A percentile compares a stretch with the other conserved stretches of the same genome.
phyloP scores from a whole-genome alignment of 768 basidiomycete species.

The Tylopilus intermedius region DNA sequence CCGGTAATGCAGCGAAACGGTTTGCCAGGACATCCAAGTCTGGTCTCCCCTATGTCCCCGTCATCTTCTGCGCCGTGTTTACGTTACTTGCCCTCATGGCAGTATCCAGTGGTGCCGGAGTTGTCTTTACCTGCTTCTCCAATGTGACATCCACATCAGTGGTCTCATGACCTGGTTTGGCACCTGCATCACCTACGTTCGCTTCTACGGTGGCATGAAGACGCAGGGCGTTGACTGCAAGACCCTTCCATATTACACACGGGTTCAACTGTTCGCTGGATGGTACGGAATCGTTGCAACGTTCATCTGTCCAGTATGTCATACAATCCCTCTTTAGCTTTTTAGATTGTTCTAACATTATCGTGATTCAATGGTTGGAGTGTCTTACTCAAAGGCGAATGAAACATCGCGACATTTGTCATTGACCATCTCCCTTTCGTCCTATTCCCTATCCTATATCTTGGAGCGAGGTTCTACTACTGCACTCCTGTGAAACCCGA shows the following conservation, averaged over 20 bases:
- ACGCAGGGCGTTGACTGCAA: conserved; percentile 72
- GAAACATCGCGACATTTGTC: conserved; percentile 65
- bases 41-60: conserved; percentile 74
- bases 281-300: conserved; percentile 40
- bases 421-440: conserved; percentile 73
- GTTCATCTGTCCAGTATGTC: conserved; percentile 59
- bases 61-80: conserved; percentile 67
- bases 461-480: conserved; percentile 49
- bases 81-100: conserved; percentile 80
- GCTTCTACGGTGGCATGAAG: conserved; percentile 81
- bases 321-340: neutral
- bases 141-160: conserved; percentile 66
- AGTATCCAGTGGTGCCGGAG: conserved; percentile 56
- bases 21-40: conserved; percentile 64
- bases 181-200: conserved; percentile 70
- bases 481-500: conserved; percentile 29
- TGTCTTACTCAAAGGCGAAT: conserved; percentile 50
- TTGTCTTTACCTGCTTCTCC: conserved; percentile 76
- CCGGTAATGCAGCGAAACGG: conserved; percentile 77
- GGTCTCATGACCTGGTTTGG: conserved; percentile 81
- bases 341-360: conserved; percentile 27
- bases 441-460: conserved; percentile 75
- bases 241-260: conserved; percentile 64
- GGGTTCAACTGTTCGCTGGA: conserved; percentile 69
- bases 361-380: conserved; percentile 43